These are phyloP conservation scores for Penicillium paradoxum DNA, from an alignment of 495 filamentous ascomycete species.

Conservation along the genomic window DNA sequence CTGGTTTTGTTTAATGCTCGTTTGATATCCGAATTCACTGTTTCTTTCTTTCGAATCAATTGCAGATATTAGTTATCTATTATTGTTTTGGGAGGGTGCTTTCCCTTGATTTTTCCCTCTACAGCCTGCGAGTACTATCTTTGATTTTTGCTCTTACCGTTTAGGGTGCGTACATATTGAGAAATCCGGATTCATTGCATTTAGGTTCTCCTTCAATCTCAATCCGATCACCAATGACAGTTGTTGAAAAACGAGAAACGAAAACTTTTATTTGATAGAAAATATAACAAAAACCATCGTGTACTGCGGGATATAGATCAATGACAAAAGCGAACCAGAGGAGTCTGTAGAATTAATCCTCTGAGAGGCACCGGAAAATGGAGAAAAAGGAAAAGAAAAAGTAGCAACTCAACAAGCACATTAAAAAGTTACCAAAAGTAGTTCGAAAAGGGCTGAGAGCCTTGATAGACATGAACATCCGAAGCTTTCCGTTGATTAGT, in stretches of 20 bases:
- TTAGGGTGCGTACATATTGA: background rate
- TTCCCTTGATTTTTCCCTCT: background rate
- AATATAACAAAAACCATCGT: constrained; percentile 17
- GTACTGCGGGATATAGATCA: constrained; percentile 29
- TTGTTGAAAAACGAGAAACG: background rate
- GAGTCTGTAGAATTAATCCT: background rate
- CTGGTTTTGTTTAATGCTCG: constrained; percentile 2
- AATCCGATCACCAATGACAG: background rate
- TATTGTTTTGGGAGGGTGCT: background rate
- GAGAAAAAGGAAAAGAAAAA: background rate
- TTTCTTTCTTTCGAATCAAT: background rate
- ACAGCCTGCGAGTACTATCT: background rate
- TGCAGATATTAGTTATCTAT: background rate
- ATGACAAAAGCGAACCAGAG: constrained; percentile 1
- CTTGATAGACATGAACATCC: background rate
- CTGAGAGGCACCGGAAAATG: constrained; percentile 6
- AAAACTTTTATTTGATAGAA: constrained; percentile 4
- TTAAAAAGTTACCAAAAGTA: background rate
- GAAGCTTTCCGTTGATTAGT: constrained; percentile 10
- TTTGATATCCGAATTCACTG: constrained; percentile 14
- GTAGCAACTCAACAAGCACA: background rate
- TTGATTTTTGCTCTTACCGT: background rate
- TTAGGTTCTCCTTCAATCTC: background rate
- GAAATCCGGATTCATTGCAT: background rate
- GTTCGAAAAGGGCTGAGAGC: background rate